A percentile compares a stretch with the other conserved stretches of the same genome.
These are phyloP conservation scores for Candida argentea DNA, from an alignment of 805 yeast genomes.

Conservation along the genomic window DNA sequence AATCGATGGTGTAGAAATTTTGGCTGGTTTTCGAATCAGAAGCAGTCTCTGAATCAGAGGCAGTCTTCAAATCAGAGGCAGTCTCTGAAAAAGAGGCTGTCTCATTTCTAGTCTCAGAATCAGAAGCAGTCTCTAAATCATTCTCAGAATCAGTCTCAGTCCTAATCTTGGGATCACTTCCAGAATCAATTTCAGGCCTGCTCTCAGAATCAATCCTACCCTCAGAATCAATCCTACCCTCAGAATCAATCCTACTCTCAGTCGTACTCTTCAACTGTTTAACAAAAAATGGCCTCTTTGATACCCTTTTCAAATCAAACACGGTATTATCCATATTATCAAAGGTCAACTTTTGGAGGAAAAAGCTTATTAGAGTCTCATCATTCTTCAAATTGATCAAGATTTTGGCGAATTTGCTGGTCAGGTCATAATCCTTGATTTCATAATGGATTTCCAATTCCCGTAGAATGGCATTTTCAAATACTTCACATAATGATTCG, in stretches of 20 bases:
- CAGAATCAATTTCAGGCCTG: conserved; percentile 9
- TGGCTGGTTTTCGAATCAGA: background rate
- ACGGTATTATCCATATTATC: conserved; percentile 24
- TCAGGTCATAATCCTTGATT: conserved; percentile 31
- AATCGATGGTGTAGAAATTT: conserved; percentile 5
- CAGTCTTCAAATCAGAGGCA: background rate
- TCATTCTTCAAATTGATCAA: conserved; percentile 27
- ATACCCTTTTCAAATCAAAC: conserved; percentile 22
- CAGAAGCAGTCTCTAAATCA: conserved; percentile 1
- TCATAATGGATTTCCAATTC: conserved; percentile 57
- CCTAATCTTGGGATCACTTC: background rate
- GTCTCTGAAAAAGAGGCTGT: background rate
- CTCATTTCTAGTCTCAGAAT: background rate
- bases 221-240: too few species aligned
- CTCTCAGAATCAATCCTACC: conserved; percentile 13
- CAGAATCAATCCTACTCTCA: too few species aligned
- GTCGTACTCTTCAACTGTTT: too few species aligned
- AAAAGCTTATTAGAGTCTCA: conserved; percentile 34
- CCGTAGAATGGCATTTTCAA: conserved; percentile 57
- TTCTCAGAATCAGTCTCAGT: conserved; percentile 2
- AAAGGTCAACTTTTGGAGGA: conserved; percentile 31
- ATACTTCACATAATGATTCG: conserved; percentile 51
- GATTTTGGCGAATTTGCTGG: conserved; percentile 25
- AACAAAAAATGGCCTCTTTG: too few species aligned
- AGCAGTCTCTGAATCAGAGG: conserved; percentile 1